A percentile compares a stretch with the other conserved stretches of the same genome.
Evolutionary conservation across 148 eudicot species (phyloP).

Genomic region (Polygonum maritimum): DNA sequence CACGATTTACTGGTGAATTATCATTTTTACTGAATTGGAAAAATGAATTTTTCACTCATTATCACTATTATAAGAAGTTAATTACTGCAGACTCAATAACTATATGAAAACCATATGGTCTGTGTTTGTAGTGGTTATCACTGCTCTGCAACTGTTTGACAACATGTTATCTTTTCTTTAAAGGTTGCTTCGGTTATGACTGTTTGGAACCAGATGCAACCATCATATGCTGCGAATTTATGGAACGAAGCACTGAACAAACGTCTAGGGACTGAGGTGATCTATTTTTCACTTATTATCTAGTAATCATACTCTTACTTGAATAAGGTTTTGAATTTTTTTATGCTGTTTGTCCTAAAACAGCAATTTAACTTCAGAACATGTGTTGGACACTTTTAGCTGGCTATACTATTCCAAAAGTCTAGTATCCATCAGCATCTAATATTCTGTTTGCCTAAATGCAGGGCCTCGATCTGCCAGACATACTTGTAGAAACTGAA

Average conservation of each 20-base stretch:
- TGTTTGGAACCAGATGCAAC: constrained; percentile 75
- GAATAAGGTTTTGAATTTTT: not conserved
- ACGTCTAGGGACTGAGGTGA: constrained; percentile 77
- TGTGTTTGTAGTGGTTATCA: not conserved
- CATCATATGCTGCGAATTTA: constrained; percentile 80
- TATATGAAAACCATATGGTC: not conserved
- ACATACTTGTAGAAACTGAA: constrained; percentile 79
- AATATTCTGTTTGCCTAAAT: constrained; percentile 8
- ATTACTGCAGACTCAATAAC: not conserved
- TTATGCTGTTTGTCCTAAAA: not conserved
- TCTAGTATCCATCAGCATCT: not conserved
- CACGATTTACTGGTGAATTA: not conserved
- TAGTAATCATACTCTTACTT: not conserved
- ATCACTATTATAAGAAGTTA: not conserved
- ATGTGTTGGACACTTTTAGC: not conserved
- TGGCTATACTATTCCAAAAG: not conserved
- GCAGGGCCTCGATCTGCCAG: constrained; percentile 74
- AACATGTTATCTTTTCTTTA: constrained; percentile 9
- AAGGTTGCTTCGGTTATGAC: constrained; percentile 98
- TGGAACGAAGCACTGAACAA: constrained; percentile 97
- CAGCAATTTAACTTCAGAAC: not conserved
- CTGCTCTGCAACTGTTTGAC: not conserved
- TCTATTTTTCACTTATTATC: not conserved
- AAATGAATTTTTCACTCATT: not conserved
- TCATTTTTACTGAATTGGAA: not conserved